Evolutionary conservation across 208 protist genomes (phyloP).

Genomic region (Wallacemonas sp.): DNA sequence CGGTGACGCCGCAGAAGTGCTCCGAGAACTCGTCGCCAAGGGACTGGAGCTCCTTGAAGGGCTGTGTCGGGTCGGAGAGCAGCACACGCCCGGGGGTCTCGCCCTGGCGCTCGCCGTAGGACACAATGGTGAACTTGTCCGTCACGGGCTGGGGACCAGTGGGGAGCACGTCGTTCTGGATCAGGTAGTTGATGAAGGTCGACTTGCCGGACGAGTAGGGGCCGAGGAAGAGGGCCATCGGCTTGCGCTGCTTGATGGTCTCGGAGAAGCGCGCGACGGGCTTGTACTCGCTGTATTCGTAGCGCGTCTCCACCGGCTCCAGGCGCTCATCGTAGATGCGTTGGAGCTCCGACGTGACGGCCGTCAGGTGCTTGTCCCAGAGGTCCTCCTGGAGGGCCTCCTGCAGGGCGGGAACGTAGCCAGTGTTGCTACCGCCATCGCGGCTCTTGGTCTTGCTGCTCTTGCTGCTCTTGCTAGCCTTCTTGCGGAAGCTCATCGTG

Average conservation of each 20-base stretch:
- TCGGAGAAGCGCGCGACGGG: slow-evolving; percentile 68
- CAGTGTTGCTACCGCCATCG: background rate
- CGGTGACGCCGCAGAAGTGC: slow-evolving; percentile 80
- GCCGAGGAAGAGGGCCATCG: slow-evolving; percentile 87
- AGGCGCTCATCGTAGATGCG: slow-evolving; percentile 60
- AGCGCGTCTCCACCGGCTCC: slow-evolving; percentile 65
- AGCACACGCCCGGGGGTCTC: slow-evolving; percentile 90
- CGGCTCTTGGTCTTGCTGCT: slow-evolving; percentile 11
- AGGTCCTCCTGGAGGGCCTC: slow-evolving; percentile 33
- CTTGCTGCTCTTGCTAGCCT: slow-evolving; percentile 13
- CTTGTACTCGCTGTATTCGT: slow-evolving; percentile 66
- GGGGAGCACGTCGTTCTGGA: slow-evolving; percentile 78
- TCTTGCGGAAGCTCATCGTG: slow-evolving; percentile 15
- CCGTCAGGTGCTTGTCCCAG: slow-evolving; percentile 74
- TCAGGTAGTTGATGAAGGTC: slow-evolving; percentile 94
- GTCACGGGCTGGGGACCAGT: slow-evolving; percentile 95
- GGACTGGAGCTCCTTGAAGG: slow-evolving; percentile 86
- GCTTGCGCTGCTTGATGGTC: slow-evolving; percentile 72
- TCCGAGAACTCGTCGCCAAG: slow-evolving; percentile 92
- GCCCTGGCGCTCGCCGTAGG: slow-evolving; percentile 82
- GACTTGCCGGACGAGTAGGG: slow-evolving; percentile 93
- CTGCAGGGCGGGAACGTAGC: slow-evolving; percentile 9
- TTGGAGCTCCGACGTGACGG: slow-evolving; percentile 48
- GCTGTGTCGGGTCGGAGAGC: slow-evolving; percentile 78
- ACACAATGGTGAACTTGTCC: slow-evolving; percentile 94